These are phyloP conservation scores for Talaromyces borbonicus DNA, from an alignment of 495 filamentous ascomycete genomes.

Conservation along the genomic window DNA sequence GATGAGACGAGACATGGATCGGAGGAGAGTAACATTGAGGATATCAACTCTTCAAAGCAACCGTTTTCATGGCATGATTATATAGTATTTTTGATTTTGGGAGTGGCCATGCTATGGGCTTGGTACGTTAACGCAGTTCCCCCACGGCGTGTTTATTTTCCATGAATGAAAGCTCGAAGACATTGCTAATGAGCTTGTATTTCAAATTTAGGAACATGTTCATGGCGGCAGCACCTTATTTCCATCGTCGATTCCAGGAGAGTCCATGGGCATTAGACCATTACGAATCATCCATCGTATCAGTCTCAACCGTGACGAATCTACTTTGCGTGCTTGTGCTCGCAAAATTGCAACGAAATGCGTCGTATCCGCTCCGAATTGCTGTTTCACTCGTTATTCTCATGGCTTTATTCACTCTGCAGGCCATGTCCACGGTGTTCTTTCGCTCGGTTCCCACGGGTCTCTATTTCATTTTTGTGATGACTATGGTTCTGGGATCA, in stretches of 20 bases:
- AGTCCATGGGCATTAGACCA: constrained; percentile 60
- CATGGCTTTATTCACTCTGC: constrained; percentile 56
- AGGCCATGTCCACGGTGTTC: constrained; percentile 68
- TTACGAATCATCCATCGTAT: constrained; percentile 82
- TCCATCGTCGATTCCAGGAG: constrained; percentile 69
- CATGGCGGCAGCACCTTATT: constrained; percentile 88
- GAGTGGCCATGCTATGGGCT: constrained; percentile 91
- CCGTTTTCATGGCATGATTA: constrained; percentile 73
- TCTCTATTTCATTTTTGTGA: constrained; percentile 69
- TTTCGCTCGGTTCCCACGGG: constrained; percentile 49
- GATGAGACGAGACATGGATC: constrained; percentile 12
- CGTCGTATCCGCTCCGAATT: constrained; percentile 79
- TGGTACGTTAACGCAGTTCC: constrained; percentile 59
- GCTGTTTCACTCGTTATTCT: constrained; percentile 63
- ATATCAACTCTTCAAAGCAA: constrained; percentile 3
- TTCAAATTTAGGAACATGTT: constrained; percentile 83
- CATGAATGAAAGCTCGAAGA: too few relatives aligned
- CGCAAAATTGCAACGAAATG: constrained; percentile 64
- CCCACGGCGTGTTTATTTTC: too few relatives aligned
- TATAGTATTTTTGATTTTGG: constrained; percentile 72
- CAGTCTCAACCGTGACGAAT: constrained; percentile 77
- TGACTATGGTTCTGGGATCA: constrained; percentile 70
- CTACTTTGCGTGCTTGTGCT: constrained; percentile 62
- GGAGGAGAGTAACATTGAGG: background rate
- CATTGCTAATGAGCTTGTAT: background rate